Conservation (phyloP, 2,329 filamentous ascomycete species). For the Ambrosiella cleistominuta region DNA sequence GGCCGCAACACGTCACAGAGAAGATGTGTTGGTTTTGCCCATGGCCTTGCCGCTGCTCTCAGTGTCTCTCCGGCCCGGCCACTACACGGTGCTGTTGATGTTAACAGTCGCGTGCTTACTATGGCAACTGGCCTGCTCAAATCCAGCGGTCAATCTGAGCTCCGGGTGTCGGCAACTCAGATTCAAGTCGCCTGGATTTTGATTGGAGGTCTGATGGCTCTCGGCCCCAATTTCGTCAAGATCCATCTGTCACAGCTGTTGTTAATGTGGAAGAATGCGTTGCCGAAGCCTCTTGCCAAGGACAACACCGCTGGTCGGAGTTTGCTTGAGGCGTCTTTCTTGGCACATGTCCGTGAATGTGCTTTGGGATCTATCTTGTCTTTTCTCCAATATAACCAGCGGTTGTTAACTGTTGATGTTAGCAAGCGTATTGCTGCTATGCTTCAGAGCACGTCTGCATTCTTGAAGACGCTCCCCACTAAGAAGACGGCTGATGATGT, state of each 20-base stretch:
- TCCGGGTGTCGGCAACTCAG: constrained; percentile 81
- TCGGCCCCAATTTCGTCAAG: constrained; percentile 96
- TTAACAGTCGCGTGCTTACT: constrained; percentile 78
- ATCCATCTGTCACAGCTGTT: constrained; percentile 91
- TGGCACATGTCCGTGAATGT: constrained; percentile 88
- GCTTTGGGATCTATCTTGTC: constrained; percentile 79
- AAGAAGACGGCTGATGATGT: constrained; percentile 81
- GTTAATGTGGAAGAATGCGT: constrained; percentile 88
- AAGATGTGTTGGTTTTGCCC: constrained; percentile 76
- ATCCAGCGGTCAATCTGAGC: constrained; percentile 75
- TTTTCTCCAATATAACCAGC: constrained; percentile 85
- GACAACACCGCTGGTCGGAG: constrained; percentile 76
- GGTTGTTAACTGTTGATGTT: constrained; percentile 80
- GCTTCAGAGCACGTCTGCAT: constrained; percentile 85
- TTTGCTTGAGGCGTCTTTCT: constrained; percentile 74
- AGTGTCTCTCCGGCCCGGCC: constrained; percentile 79
- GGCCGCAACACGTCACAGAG: constrained; percentile 57
- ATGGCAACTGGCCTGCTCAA: constrained; percentile 88
- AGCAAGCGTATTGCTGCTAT: constrained; percentile 83
- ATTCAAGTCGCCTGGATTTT: constrained; percentile 97
- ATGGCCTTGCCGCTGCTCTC: constrained; percentile 76
- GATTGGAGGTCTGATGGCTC: constrained; percentile 87
- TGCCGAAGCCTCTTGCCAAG: constrained; percentile 84
- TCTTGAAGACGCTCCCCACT: constrained; percentile 65
- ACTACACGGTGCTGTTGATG: constrained; percentile 84